Percentiles rank a stretch among this genome's conserved stretches.
Evolutionary conservation across 208 protist genomes (phyloP).

Genomic region (Leishmania mexicana): DNA sequence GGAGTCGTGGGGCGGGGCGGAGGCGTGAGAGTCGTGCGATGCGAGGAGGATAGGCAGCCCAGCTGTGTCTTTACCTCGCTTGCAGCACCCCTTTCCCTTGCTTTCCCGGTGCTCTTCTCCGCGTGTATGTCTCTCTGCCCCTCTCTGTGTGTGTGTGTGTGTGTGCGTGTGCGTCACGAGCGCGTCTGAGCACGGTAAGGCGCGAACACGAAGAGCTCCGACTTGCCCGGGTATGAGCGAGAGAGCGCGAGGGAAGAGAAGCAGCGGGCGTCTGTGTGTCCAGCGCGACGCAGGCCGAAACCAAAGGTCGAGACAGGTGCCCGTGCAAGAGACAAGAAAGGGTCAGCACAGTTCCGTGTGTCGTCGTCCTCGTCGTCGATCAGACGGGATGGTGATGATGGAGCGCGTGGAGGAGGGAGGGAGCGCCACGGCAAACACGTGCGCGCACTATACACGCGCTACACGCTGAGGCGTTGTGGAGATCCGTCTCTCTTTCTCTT

Average conservation of each 20-base stretch:
- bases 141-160: too few relatives aligned
- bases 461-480: neutral
- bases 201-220: neutral
- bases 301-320: neutral
- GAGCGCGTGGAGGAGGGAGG: neutral
- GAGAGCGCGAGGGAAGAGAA: too few relatives aligned
- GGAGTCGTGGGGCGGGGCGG: neutral
- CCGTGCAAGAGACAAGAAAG: neutral
- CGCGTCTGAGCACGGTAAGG: neutral
- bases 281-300: neutral
- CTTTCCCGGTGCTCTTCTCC: too few relatives aligned
- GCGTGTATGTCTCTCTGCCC: too few relatives aligned
- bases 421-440: neutral
- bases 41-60: too few relatives aligned
- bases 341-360: neutral
- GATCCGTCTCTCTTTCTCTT: neutral
- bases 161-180: neutral
- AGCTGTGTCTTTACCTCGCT: too few relatives aligned
- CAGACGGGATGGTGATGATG: neutral
- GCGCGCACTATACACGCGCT: neutral
- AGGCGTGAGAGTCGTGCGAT: too few relatives aligned
- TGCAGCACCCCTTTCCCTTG: too few relatives aligned
- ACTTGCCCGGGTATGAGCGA: too few relatives aligned
- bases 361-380: too few relatives aligned
- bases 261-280: neutral